These are phyloP conservation scores for Mucor sp. DNA, from an alignment of 371 early-diverging fungal genomes.

Conservation along the genomic window DNA sequence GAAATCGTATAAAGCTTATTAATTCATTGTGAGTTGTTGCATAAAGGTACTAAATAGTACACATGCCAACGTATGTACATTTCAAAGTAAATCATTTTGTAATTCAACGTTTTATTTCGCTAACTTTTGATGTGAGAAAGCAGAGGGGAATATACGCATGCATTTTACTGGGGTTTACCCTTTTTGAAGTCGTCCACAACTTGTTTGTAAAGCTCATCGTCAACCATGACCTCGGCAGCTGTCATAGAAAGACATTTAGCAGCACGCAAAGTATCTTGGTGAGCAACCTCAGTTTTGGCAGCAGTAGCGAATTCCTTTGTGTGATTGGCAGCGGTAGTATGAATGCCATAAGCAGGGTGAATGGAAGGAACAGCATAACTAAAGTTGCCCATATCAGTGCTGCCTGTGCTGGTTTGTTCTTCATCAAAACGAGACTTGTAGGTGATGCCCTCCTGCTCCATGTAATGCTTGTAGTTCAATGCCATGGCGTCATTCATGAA, in stretches of 20 bases:
- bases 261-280: conserved; percentile 59
- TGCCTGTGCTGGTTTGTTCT: conserved; percentile 43
- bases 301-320: conserved; percentile 58
- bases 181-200: conserved; percentile 38
- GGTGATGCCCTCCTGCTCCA: conserved; percentile 45
- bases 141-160: not conserved
- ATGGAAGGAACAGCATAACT: conserved; percentile 39
- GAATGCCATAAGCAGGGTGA: conserved; percentile 30
- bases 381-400: conserved; percentile 80
- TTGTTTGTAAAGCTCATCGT: conserved; percentile 26
- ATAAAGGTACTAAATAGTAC: too few species aligned
- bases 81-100: too few species aligned
- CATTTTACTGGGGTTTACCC: conserved; percentile 17
- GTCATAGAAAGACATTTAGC: conserved; percentile 42
- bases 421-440: conserved; percentile 41
- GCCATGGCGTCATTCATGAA: conserved; percentile 61
- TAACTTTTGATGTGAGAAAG: not conserved
- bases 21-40: too few species aligned
- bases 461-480: conserved; percentile 52
- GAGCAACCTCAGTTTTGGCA: conserved; percentile 64
- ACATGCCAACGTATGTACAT: too few species aligned
- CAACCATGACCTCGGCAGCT: conserved; percentile 37
- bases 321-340: conserved; percentile 24
- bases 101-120: too few species aligned
- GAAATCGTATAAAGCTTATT: too few species aligned